phyloP scores from a whole-genome alignment of 495 filamentous ascomycete species.

The Gamarada debralockiae region DNA sequence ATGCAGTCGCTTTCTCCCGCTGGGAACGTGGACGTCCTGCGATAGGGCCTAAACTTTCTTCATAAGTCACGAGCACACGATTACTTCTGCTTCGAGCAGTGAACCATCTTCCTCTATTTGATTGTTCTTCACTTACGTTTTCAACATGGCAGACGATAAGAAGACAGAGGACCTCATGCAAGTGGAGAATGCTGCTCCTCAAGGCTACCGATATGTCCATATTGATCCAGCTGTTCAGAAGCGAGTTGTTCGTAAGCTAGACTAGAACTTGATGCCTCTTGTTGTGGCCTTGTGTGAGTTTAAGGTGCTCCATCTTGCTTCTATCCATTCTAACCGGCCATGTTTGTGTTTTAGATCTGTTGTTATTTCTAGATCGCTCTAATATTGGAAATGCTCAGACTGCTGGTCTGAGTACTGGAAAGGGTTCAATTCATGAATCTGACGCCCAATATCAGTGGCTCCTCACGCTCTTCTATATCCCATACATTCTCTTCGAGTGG shows the following conservation, averaged over 20 bases:
- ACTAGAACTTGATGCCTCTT: conserved; percentile 46
- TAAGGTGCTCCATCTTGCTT: not conserved
- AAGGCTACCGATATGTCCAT: not conserved
- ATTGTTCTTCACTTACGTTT: not conserved
- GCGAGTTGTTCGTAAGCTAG: conserved; percentile 41
- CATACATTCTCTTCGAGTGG: conserved; percentile 65
- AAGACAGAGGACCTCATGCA: not conserved
- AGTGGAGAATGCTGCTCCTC: not conserved
- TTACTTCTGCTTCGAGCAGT: no score
- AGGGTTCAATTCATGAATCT: conserved; percentile 30
- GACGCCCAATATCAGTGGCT: conserved; percentile 57
- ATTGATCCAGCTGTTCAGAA: not conserved
- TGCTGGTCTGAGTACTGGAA: conserved; percentile 37
- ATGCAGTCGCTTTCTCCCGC: no score
- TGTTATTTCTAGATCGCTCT: not conserved
- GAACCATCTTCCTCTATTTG: not conserved
- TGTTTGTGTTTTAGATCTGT: not conserved
- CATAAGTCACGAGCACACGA: no score
- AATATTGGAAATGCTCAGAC: conserved; percentile 35
- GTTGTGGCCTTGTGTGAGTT: conserved; percentile 43
- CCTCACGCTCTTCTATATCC: conserved; percentile 73
- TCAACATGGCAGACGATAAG: not conserved
- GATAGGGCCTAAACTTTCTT: no score
- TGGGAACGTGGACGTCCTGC: no score
- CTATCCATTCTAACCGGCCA: no score